phyloP scores from a whole-genome alignment of 192 early-diverging fungal genomes.

The Entomortierella chlamydospora region DNA sequence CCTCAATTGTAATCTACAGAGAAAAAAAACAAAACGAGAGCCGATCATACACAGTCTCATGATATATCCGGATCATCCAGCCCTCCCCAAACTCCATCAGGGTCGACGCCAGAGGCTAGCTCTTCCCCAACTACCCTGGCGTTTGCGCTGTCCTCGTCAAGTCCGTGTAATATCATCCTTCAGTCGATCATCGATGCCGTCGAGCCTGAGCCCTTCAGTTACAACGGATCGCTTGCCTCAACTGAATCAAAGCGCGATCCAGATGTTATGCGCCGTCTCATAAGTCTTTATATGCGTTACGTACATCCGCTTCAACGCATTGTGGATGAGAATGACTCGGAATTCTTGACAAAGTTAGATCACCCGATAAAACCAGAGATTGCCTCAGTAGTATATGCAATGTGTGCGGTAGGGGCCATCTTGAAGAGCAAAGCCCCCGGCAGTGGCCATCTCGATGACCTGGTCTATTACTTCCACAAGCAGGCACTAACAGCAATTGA shows the following conservation, averaged over 20 bases:
- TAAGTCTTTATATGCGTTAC: conserved; percentile 31
- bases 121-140: conserved; percentile 1
- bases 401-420: conserved; percentile 39
- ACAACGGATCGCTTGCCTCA: neutral
- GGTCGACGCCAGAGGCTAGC: neutral
- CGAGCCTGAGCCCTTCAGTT: neutral
- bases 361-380: conserved; percentile 18
- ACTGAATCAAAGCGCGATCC: conserved; percentile 1
- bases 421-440: conserved; percentile 4
- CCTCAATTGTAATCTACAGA: neutral
- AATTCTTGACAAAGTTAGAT: conserved; percentile 42
- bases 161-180: conserved; percentile 26
- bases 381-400: conserved; percentile 41
- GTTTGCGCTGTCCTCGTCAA: neutral
- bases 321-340: conserved; percentile 19
- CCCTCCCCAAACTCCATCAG: neutral
- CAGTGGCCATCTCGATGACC: conserved; percentile 8
- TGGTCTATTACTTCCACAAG: conserved; percentile 12
- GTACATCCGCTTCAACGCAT: conserved; percentile 29
- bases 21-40: conserved; percentile 14
- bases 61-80: neutral
- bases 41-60: neutral
- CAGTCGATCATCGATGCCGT: conserved; percentile 20
- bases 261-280: conserved; percentile 21
- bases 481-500: conserved; percentile 4